phyloP scores from a whole-genome alignment of 2,329 filamentous ascomycete species.

The Mycocentrospora acerina region DNA sequence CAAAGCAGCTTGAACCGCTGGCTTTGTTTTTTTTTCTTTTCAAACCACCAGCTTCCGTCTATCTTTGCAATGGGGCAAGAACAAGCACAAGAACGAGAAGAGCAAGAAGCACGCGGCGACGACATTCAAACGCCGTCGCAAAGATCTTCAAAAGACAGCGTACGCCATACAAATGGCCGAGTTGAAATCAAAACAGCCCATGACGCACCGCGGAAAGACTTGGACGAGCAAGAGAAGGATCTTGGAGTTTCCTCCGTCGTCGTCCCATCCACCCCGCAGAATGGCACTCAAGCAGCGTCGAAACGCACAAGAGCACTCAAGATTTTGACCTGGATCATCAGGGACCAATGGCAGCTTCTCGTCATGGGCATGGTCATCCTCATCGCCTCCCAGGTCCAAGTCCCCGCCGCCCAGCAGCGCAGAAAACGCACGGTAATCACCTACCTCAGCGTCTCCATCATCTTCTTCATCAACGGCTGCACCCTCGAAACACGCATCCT shows the following conservation, averaged over 20 bases:
- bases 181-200: conserved; percentile 1
- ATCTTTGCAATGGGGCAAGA: too few species aligned
- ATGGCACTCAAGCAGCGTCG: neutral
- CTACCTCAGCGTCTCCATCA: conserved; percentile 68
- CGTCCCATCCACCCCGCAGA: neutral
- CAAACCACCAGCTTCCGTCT: too few species aligned
- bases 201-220: neutral
- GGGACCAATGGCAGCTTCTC: conserved; percentile 66
- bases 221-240: conserved; percentile 1
- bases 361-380: conserved; percentile 57
- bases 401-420: conserved; percentile 56
- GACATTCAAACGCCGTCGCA: neutral
- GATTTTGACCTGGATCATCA: conserved; percentile 42
- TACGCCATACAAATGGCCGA: neutral
- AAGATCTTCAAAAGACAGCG: conserved; percentile 1
- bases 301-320: conserved; percentile 8
- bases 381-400: conserved; percentile 57
- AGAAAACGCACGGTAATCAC: conserved; percentile 57
- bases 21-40: too few species aligned
- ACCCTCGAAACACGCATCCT: conserved; percentile 66
- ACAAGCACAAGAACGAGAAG: too few species aligned
- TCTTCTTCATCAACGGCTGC: conserved; percentile 71
- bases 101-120: neutral
- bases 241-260: neutral
- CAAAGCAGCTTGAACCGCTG: too few species aligned